phyloP scores from a whole-genome alignment of 2,329 filamentous ascomycete species.

The Aspergillus sp. region DNA sequence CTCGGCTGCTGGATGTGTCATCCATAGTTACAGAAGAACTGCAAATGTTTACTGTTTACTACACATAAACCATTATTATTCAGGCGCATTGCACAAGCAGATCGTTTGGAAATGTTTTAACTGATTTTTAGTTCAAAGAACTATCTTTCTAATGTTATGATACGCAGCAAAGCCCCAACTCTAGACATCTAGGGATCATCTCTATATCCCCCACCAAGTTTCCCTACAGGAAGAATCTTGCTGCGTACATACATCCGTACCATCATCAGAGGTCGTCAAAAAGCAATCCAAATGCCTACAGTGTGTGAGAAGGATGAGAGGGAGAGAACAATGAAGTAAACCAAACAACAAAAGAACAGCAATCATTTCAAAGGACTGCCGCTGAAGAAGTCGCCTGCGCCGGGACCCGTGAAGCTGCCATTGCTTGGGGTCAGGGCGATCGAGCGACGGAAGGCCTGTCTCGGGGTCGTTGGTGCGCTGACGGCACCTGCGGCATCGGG shows the following conservation, averaged over 20 bases:
- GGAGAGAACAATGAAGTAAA: background rate
- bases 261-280: constrained; percentile 1
- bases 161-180: background rate
- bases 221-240: background rate
- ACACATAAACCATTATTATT: no score
- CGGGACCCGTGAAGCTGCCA: constrained; percentile 40
- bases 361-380: constrained; percentile 40
- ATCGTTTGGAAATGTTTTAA: background rate
- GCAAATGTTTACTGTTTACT: background rate
- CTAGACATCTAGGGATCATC: background rate
- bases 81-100: no score
- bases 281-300: background rate
- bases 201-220: background rate
- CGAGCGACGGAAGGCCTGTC: constrained; percentile 42
- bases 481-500: constrained; percentile 31
- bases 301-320: background rate
- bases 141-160: background rate
- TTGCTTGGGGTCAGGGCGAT: constrained; percentile 45
- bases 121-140: background rate
- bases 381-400: constrained; percentile 38
- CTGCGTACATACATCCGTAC: background rate
- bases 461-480: constrained; percentile 41
- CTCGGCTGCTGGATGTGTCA: constrained; percentile 6
- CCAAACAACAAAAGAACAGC: background rate
- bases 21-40: background rate